Base-by-base conservation (phyloP, 1,284 basidiomycete genomes). In the Chalciporus sp. region DNA sequence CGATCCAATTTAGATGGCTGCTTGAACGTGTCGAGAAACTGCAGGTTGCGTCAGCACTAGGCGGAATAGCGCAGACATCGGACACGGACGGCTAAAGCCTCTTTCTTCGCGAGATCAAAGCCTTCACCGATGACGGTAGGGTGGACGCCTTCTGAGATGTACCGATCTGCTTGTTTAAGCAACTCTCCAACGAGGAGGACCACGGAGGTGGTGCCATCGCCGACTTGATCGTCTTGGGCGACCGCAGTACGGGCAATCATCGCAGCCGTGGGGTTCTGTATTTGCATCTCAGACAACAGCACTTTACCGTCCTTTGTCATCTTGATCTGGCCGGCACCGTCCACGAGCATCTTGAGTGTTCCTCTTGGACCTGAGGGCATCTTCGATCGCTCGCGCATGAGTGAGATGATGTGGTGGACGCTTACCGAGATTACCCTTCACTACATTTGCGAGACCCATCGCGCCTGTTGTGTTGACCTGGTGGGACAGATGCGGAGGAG, bases 261-360 rank as follows among this genome's bases (percentile, higher is more conserved):
- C 41, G 97, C 95, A 10, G 97, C 97, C 10, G 97, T 99, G 17
- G 97, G 97, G 74, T 99, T 99, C 72, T 97, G 95, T 67, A 99
- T 99, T 79, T 99, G 97, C 97, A 99, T 99, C 78, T 99, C 97
- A 41, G 95, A 98, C 52, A 99, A 82, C 52, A 99, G 78, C 42
- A 98, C 96, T 77, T 99, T 99, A 64, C 97, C 97, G 70, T 99
- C 97, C 80, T 99, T 99, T 64, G 97, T 99, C 93, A 99, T 97
- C 83, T 98, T 99, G 74, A 99, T 95, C 79, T 97, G 94, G 14
- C 97, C 97, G n/a, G 95, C 83, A 56, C 97, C 97, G 74, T 99
- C 97, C 45, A 99, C 97, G 44, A 99, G 87, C 95, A 99, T 98
- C 81, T 99, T 99, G 63, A 98, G 85, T 3, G 96, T 98, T 58